These are phyloP conservation scores for Alternaria atra DNA, from an alignment of 2,329 filamentous ascomycete species.

Conservation along the genomic window DNA sequence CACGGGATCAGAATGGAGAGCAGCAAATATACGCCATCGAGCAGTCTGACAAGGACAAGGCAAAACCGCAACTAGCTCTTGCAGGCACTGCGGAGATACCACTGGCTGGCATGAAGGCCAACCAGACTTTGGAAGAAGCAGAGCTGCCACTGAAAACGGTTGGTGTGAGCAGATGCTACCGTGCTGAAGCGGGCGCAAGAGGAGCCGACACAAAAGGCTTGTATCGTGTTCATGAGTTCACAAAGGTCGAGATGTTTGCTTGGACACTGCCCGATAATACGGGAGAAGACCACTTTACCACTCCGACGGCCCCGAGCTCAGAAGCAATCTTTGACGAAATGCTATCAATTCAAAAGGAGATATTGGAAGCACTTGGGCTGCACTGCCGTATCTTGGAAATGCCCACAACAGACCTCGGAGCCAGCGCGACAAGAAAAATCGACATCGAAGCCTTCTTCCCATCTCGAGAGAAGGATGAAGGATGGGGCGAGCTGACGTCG, in stretches of 20 bases:
- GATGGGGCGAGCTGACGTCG: slow-evolving; percentile 94
- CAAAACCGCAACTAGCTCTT: slow-evolving; percentile 74
- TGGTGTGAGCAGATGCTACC: slow-evolving; percentile 90
- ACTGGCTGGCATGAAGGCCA: slow-evolving; percentile 87
- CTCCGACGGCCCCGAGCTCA: slow-evolving; percentile 51
- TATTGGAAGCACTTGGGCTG: slow-evolving; percentile 78
- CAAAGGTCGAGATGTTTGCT: slow-evolving; percentile 96
- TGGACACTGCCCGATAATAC: slow-evolving; percentile 74
- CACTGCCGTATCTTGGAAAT: slow-evolving; percentile 92
- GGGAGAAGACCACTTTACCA: slow-evolving; percentile 45
- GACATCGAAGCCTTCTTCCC: slow-evolving; percentile 97
- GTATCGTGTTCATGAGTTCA: slow-evolving; percentile 98
- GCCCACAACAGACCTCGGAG: slow-evolving; percentile 87
- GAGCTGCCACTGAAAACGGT: slow-evolving; percentile 81
- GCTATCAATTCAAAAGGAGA: slow-evolving; percentile 84
- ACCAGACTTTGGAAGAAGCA: slow-evolving; percentile 69
- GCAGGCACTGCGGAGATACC: slow-evolving; percentile 95
- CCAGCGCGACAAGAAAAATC: slow-evolving; percentile 83
- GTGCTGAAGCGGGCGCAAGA: slow-evolving; percentile 90
- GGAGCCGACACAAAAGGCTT: slow-evolving; percentile 92
- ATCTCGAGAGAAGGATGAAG: slow-evolving; percentile 72
- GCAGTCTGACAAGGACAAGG: slow-evolving; percentile 69
- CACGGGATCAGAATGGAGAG: slow-evolving; percentile 87
- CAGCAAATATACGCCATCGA: slow-evolving; percentile 88
- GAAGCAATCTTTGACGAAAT: slow-evolving; percentile 81